Conservation (phyloP, 495 filamentous ascomycete genomes). For the Rostrohypoxylon terebratum region DNA sequence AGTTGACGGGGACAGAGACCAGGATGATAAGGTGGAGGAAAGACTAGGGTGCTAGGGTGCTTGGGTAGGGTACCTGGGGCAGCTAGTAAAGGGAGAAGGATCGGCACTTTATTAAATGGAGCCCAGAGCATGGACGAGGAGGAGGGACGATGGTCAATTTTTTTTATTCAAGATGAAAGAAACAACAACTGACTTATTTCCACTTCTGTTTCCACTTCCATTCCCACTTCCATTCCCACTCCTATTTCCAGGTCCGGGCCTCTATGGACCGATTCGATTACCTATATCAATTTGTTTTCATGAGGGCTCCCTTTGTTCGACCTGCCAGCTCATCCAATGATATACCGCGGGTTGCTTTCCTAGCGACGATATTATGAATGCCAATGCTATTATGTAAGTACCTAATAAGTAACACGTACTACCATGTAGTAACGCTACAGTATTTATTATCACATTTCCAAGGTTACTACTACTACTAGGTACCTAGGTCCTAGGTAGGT, state of each 20-base stretch:
- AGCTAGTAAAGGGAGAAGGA: constrained; percentile 30
- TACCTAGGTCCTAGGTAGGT: background rate
- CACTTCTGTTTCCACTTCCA: no score
- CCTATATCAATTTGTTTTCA: constrained; percentile 9
- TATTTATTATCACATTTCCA: no score
- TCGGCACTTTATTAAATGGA: constrained; percentile 43
- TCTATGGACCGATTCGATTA: constrained; percentile 5
- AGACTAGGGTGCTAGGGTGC: background rate
- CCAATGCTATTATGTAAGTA: background rate
- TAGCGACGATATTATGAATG: background rate
- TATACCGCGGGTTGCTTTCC: constrained; percentile 6
- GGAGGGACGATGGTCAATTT: no score
- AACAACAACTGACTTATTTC: constrained; percentile 9
- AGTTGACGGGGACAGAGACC: background rate
- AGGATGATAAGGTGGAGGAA: background rate
- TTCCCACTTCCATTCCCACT: no score
- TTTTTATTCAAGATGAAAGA: background rate
- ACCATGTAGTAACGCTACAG: background rate
- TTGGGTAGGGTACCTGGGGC: background rate
- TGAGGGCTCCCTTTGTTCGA: background rate
- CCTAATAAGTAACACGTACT: background rate
- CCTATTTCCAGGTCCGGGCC: background rate
- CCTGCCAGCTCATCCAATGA: constrained; percentile 18
- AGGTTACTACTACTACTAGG: no score
- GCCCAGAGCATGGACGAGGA: constrained; percentile 19